A percentile compares a stretch with the other conserved stretches of the same genome.
Conservation (phyloP, 1,284 basidiomycete species). For the Macrocybe sp. region DNA sequence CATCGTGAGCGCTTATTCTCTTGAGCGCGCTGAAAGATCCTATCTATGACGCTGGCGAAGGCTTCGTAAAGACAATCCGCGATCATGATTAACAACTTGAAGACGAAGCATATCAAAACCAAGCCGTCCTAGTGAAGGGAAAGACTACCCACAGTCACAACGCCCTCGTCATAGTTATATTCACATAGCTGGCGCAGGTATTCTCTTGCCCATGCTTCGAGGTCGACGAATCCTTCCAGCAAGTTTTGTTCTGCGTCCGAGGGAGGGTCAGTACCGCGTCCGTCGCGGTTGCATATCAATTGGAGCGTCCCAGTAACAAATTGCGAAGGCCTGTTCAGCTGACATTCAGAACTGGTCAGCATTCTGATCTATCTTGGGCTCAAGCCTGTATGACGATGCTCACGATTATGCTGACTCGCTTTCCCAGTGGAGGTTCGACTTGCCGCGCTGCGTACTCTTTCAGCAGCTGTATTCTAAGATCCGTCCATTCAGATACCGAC, state of each 20-base stretch:
- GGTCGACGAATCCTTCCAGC: conserved; percentile 9
- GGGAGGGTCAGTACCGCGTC: background rate
- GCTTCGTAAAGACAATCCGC: conserved; percentile 14
- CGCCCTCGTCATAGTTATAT: conserved; percentile 4
- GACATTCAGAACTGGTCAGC: background rate
- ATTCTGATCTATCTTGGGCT: too few species aligned
- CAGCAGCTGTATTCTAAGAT: conserved; percentile 7
- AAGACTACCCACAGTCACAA: conserved; percentile 9
- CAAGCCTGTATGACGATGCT: background rate
- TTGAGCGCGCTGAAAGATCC: conserved; percentile 8
- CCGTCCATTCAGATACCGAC: conserved; percentile 4
- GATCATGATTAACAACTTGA: conserved; percentile 11
- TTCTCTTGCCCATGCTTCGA: conserved; percentile 11
- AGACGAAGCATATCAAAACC: background rate
- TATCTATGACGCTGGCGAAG: conserved; percentile 11
- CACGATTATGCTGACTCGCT: conserved; percentile 9
- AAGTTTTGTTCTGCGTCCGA: background rate
- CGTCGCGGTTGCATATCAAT: conserved; percentile 9
- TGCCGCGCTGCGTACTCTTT: conserved; percentile 10
- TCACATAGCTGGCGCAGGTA: conserved; percentile 10
- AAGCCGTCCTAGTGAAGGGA: background rate
- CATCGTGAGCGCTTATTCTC: conserved; percentile 8
- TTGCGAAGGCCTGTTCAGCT: conserved; percentile 13
- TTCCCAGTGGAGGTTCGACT: conserved; percentile 7
- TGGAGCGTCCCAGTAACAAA: conserved; percentile 10